These are phyloP conservation scores for Xylariaceae sp. DNA, from an alignment of 2,329 filamentous ascomycete species.

Conservation along the genomic window DNA sequence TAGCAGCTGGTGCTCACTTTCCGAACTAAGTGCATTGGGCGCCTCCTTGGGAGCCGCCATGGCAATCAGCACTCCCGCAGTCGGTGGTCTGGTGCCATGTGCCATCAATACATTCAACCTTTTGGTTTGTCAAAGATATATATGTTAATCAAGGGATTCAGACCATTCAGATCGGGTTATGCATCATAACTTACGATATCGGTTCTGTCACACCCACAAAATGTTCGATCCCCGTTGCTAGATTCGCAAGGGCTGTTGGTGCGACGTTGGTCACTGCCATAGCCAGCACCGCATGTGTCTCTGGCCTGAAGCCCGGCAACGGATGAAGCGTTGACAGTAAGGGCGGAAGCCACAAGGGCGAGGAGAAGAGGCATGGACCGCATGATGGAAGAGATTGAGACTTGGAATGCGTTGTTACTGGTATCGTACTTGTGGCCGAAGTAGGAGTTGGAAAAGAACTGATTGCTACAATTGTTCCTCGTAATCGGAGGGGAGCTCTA, in stretches of 20 bases:
- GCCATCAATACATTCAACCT: conserved; percentile 14
- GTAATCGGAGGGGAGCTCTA: too few relatives aligned
- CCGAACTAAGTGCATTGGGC: too few relatives aligned
- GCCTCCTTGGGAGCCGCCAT: conserved; percentile 12
- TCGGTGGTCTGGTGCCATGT: conserved; percentile 15
- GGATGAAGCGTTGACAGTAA: conserved; percentile 8
- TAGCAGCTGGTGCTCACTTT: too few relatives aligned
- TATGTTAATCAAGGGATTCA: background rate
- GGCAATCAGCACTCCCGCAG: conserved; percentile 10
- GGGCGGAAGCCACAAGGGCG: conserved; percentile 7
- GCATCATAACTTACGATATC: conserved; percentile 17
- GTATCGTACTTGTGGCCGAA: too few relatives aligned
- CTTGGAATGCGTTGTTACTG: too few relatives aligned
- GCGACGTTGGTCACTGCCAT: conserved; percentile 16
- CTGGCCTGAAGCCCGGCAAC: conserved; percentile 7
- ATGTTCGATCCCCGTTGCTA: conserved; percentile 15
- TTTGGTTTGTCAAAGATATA: background rate
- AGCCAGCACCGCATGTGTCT: conserved; percentile 17
- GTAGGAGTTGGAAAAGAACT: too few relatives aligned
- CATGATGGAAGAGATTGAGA: too few relatives aligned
- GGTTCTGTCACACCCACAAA: conserved; percentile 19
- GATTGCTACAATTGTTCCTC: too few relatives aligned
- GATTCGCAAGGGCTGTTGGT: conserved; percentile 17
- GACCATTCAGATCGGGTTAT: too few relatives aligned
- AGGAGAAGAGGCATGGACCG: too few relatives aligned